Evolutionary conservation across 2,329 filamentous ascomycete species (phyloP), one percentile per base, ranked within the genome.

Genomic region (Cladosporium velox): DNA sequence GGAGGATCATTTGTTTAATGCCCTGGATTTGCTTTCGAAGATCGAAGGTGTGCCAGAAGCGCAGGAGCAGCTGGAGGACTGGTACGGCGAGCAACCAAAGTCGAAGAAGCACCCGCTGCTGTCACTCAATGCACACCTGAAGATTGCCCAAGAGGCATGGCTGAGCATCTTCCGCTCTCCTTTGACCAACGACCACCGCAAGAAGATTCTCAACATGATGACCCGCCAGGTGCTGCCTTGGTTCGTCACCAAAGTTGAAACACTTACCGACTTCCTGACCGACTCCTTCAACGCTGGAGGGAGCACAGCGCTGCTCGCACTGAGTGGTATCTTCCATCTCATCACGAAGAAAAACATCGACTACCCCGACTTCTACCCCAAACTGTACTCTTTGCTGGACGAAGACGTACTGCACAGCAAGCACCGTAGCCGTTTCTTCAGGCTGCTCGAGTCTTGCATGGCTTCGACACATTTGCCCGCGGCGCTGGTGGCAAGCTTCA

Each of bases 251-350:
- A 91, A 92, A 68, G 90, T 93, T 1, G 94, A 98, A 75, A 84
- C 96, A 49, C 85, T 99, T 38, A 93, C 97, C 84, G 95, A 99
- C 80, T 99, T 98, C 78, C 81, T 99, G 65, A 97, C 93, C n/a
- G 92, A 95, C 79, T 96, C 90, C 34, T 98, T 96, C 81, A 86
- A 97, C 73, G 82, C 89, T 8, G 93, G 94, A 61, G 95, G 95
- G 54, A 90, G 92, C 15, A 92, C 89, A 58, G 94, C 95, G 4
- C 84, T 99, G 4, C 85, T 97, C 24, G 93, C 96, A 1, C 84
- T 99, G 1, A 96, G 92, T 0, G 95, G 95, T 61, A 89, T 99
- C 55, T 99, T 97, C 81, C 95, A 96, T 77, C 86, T 99, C 62
- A 98, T 99, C 72, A 89, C 91, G 70, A 88, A 95, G 76, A 91